phyloP scores from a whole-genome alignment of 352 stramenopile genomes.

The Phytopythium litorale region DNA sequence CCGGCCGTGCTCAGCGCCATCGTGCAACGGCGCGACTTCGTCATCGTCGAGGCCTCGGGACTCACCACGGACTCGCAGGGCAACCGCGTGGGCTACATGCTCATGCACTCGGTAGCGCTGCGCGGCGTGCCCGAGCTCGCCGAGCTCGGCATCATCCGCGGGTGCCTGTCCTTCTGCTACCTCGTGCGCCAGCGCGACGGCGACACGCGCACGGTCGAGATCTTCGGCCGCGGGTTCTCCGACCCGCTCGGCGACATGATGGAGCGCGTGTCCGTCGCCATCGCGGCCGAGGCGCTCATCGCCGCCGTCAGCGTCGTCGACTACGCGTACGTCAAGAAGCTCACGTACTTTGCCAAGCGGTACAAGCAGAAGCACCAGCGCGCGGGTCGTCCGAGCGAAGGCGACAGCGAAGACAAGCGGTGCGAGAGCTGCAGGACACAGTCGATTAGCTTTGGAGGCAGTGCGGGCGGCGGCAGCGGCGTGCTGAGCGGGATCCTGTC shows the following conservation, averaged over 20 bases:
- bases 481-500: slow-evolving; percentile 18
- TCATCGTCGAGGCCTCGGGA: slow-evolving; percentile 44
- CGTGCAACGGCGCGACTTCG: slow-evolving; percentile 44
- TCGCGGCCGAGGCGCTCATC: slow-evolving; percentile 42
- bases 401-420: background rate
- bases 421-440: background rate
- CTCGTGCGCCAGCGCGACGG: slow-evolving; percentile 29
- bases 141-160: slow-evolving; percentile 40
- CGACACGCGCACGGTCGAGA: slow-evolving; percentile 16
- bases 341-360: slow-evolving; percentile 44
- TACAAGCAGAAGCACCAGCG: slow-evolving; percentile 9
- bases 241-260: slow-evolving; percentile 44
- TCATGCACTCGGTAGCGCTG: slow-evolving; percentile 51
- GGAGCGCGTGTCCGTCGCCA: slow-evolving; percentile 29
- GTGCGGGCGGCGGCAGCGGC: slow-evolving; percentile 18
- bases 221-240: slow-evolving; percentile 52
- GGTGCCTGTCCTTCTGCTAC: slow-evolving; percentile 44
- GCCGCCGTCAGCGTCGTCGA: slow-evolving; percentile 33
- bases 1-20: slow-evolving; percentile 32
- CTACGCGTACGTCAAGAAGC: slow-evolving; percentile 57
- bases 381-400: background rate
- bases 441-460: slow-evolving; percentile 18
- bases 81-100: slow-evolving; percentile 33
- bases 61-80: slow-evolving; percentile 30
- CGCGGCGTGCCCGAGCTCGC: slow-evolving; percentile 30